A percentile compares a stretch with the other conserved stretches of the same genome.
These are phyloP conservation scores for Fistulinella prunicolor DNA, from an alignment of 768 basidiomycete genomes.

Conservation along the genomic window DNA sequence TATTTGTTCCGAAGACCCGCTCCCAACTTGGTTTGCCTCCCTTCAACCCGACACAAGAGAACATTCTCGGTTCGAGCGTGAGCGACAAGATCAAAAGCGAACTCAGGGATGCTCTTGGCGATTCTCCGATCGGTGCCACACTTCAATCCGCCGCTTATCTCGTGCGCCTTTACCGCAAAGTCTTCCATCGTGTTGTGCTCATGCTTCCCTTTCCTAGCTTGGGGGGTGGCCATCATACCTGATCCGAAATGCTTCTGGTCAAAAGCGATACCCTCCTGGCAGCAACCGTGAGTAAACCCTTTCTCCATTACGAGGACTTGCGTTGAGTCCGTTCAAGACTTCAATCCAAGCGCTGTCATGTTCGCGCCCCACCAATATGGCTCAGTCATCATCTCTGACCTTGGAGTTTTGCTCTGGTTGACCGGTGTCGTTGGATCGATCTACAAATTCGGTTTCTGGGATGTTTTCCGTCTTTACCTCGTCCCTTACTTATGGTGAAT, in stretches of 20 bases:
- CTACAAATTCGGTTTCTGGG: slow-evolving; percentile 60
- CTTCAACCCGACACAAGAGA: slow-evolving; percentile 67
- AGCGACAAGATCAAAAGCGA: slow-evolving; percentile 66
- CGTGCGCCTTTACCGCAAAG: slow-evolving; percentile 36
- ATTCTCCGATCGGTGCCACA: slow-evolving; percentile 78
- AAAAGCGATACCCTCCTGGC: slow-evolving; percentile 69
- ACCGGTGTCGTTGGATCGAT: slow-evolving; percentile 53
- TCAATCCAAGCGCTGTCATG: slow-evolving; percentile 73
- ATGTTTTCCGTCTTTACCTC: slow-evolving; percentile 76
- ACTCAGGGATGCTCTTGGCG: slow-evolving; percentile 83
- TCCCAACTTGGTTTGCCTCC: slow-evolving; percentile 62
- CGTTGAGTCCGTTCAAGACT: slow-evolving; percentile 47
- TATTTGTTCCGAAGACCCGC: slow-evolving; percentile 91
- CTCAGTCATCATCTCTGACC: slow-evolving; percentile 78
- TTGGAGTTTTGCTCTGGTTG: slow-evolving; percentile 78
- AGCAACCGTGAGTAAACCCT: slow-evolving; percentile 65
- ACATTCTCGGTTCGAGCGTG: slow-evolving; percentile 61
- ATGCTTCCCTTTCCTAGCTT: slow-evolving; percentile 40
- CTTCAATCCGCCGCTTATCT: slow-evolving; percentile 55
- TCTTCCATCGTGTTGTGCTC: not conserved
- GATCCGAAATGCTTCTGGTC: slow-evolving; percentile 80
- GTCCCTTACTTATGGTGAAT: slow-evolving; percentile 85
- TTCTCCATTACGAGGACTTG: not conserved
- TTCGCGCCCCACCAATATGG: slow-evolving; percentile 77
- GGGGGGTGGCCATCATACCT: slow-evolving; percentile 88